Evolutionary conservation across 352 stramenopile species (phyloP), one percentile per base, ranked within the genome.

Genomic region (Peronospora belbahrii): DNA sequence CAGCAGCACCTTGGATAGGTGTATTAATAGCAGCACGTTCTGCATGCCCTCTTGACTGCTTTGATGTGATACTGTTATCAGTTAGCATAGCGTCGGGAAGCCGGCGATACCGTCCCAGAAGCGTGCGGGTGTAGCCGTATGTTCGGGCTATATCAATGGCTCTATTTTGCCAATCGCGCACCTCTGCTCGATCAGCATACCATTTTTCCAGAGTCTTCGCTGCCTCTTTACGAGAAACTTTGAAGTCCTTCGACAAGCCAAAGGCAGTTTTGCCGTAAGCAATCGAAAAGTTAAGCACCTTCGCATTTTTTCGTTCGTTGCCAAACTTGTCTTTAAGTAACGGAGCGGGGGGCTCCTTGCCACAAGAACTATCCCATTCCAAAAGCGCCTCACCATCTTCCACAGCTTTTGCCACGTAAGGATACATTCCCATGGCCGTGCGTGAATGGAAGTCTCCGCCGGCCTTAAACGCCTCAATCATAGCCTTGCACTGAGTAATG

Each of bases 261-360:
- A 96, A 95, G 1, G 95, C 90, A 13, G 97, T 99, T 67, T 99
- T 99, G 17, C 97, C 97, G 62, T 99, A 99, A 5, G 97, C 96
- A 54, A 99, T 99, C 10, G 92, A 98, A 56, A 99, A 99, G 62
- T 99, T 99, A 14, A 99, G 75, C 14, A 98, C 98, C 59, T 99
- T 99, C 9, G 96, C 96, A 47, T 98, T 97, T 37, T 97, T 84
- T 35, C 96, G 84, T 70, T 99, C 96, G 4, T 92, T 93, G 14
- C 83, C 94, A 63, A 95, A 99, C 56, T 96, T 84, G 67, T 99
- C 96, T 65, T 99, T 99, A 14, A 99, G 72, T 45, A 99, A 64
- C 9, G 96, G 96, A 38, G 93, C 96, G 5, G 84, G 74, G 7
- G 92, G 83, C 20, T 65, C 57, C 32, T 87, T 70, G 17, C 93